Conservation (phyloP, 2,329 filamentous ascomycete genomes). For the Stachybotrys echinatus region DNA sequence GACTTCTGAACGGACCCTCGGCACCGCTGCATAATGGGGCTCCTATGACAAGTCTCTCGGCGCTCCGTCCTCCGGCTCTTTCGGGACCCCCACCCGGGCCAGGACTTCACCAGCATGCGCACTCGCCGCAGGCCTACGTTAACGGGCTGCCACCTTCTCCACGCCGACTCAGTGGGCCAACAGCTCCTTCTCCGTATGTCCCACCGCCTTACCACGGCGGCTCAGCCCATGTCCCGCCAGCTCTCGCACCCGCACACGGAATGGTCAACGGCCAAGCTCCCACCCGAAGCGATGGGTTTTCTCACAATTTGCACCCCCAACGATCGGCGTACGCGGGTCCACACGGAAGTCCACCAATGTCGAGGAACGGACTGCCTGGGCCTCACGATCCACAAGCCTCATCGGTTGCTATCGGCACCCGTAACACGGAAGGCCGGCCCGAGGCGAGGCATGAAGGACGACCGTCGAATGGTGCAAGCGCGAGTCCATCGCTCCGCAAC, state of each 20-base stretch:
- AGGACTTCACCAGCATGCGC: conserved; percentile 31
- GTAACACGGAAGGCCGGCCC: not conserved
- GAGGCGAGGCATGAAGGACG: conserved; percentile 26
- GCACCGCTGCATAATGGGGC: conserved; percentile 24
- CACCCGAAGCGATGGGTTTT: conserved; percentile 24
- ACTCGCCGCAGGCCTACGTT: conserved; percentile 23
- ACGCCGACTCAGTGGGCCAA: conserved; percentile 36
- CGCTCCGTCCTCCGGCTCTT: conserved; percentile 45
- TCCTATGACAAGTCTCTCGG: conserved; percentile 29
- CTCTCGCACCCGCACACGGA: conserved; percentile 21
- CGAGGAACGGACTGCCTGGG: conserved; percentile 31
- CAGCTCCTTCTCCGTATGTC: conserved; percentile 36
- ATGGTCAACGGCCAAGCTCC: conserved; percentile 28
- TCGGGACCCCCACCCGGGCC: conserved; percentile 36
- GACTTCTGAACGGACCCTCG: conserved; percentile 44
- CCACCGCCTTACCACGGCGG: conserved; percentile 23
- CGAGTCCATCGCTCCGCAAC: conserved; percentile 71
- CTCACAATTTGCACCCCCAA: conserved; percentile 37
- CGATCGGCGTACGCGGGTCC: conserved; percentile 31
- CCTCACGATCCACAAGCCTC: conserved; percentile 15
- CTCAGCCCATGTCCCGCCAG: conserved; percentile 15
- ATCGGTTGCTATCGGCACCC: not conserved
- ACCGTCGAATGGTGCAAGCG: conserved; percentile 62
- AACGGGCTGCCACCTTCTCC: conserved; percentile 46
- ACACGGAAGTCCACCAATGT: conserved; percentile 39